Percentiles rank a stretch among this genome's conserved stretches.
Evolutionary conservation across 768 basidiomycete genomes (phyloP).

Genomic region (Boletus sp.): DNA sequence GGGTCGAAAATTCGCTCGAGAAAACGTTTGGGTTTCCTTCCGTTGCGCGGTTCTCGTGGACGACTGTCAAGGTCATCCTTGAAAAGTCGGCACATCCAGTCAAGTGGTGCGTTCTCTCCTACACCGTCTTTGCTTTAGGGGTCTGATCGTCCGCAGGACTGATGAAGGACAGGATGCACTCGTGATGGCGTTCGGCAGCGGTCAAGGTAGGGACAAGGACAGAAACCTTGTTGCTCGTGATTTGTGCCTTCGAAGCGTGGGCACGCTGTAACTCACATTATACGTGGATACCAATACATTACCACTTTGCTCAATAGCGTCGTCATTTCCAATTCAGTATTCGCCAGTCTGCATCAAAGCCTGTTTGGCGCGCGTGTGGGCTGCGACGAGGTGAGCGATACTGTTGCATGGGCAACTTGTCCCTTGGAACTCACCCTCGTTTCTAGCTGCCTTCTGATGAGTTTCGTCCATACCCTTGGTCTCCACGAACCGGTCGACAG

Average conservation of each 20-base stretch:
- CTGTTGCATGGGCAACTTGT: too few species aligned
- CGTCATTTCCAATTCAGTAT: conserved; percentile 8
- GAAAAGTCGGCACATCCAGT: conserved; percentile 78
- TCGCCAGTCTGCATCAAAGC: conserved; percentile 15
- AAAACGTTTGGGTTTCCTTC: conserved; percentile 92
- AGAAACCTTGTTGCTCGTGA: conserved; percentile 71
- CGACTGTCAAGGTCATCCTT: conserved; percentile 81
- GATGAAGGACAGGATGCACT: conserved; percentile 82
- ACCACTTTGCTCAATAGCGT: not conserved
- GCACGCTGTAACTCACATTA: conserved; percentile 45
- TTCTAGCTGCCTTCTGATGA: conserved; percentile 18
- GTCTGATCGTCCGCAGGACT: conserved; percentile 48
- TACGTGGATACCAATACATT: conserved; percentile 15
- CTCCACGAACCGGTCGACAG: conserved; percentile 25
- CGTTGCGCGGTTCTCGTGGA: conserved; percentile 93
- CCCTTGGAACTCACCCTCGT: conserved; percentile 16
- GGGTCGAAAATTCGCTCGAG: conserved; percentile 74
- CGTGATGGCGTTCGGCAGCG: conserved; percentile 69
- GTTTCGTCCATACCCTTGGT: conserved; percentile 23
- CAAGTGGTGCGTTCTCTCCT: conserved; percentile 62
- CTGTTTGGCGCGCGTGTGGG: conserved; percentile 4
- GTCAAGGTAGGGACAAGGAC: conserved; percentile 72
- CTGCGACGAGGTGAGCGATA: conserved; percentile 11
- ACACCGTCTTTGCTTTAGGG: not conserved
- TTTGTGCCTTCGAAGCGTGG: conserved; percentile 68